phyloP scores from a whole-genome alignment of 176 grass and related monocot species.

The Aechmea fasciata region DNA sequence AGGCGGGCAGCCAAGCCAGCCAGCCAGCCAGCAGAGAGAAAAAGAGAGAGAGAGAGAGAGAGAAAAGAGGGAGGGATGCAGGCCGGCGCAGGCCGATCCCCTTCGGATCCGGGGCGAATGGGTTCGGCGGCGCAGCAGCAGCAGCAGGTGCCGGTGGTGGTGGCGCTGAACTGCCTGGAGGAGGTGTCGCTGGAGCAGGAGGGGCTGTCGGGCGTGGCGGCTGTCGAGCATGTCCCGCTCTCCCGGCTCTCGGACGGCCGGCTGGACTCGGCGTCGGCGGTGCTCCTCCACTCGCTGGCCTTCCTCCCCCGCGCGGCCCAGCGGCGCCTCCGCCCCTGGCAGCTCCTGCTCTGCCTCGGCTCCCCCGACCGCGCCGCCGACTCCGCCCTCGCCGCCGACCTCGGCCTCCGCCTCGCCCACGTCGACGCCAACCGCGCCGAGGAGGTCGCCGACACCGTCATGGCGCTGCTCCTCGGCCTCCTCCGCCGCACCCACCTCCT shows the following conservation, averaged over 20 bases:
- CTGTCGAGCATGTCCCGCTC: constrained; percentile 67
- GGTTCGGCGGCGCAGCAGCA: not conserved
- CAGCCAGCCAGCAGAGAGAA: not conserved
- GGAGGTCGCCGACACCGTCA: constrained; percentile 95
- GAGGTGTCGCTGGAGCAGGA: constrained; percentile 71
- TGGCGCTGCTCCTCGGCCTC: constrained; percentile 83
- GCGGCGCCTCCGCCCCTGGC: constrained; percentile 81
- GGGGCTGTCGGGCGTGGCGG: constrained; percentile 43
- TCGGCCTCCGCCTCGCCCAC: constrained; percentile 69
- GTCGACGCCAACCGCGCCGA: constrained; percentile 77
- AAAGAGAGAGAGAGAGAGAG: not conserved
- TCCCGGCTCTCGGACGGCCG: constrained; percentile 44
- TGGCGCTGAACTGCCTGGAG: constrained; percentile 81
- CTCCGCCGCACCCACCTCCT: constrained; percentile 75
- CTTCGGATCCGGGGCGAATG: constrained; percentile 1
- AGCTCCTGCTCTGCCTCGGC: constrained; percentile 92
- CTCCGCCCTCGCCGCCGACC: constrained; percentile 57
- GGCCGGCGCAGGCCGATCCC: not conserved
- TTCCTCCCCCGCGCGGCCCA: constrained; percentile 79
- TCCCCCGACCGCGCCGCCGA: constrained; percentile 73
- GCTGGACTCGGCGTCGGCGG: constrained; percentile 56
- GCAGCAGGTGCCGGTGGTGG: constrained; percentile 35
- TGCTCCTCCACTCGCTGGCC: constrained; percentile 64
- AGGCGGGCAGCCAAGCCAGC: not conserved
- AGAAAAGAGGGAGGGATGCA: not conserved